These are phyloP conservation scores for Zopfia rhizophila DNA, from an alignment of 2,329 filamentous ascomycete genomes.

Conservation along the genomic window DNA sequence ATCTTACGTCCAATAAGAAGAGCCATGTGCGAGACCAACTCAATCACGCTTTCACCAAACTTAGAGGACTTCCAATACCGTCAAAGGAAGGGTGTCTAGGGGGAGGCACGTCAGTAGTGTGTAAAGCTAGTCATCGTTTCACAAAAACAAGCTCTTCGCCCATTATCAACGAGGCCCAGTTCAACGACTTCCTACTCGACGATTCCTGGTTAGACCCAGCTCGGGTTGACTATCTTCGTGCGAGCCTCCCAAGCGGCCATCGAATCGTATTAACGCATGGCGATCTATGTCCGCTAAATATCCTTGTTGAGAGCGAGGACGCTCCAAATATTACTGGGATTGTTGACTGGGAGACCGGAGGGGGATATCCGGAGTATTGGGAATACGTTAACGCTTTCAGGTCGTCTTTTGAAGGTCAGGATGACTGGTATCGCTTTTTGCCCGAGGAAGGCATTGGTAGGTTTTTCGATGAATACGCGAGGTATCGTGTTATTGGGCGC, in stretches of 20 bases:
- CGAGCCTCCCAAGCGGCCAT: conserved; percentile 10
- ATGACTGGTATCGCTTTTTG: conserved; percentile 12
- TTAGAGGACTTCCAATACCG: conserved; percentile 9
- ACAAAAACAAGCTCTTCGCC: conserved; percentile 5
- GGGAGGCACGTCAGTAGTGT: conserved; percentile 6
- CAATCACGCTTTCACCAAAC: conserved; percentile 5
- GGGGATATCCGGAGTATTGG: conserved; percentile 15
- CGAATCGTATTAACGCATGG: conserved; percentile 14
- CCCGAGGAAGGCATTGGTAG: conserved; percentile 7
- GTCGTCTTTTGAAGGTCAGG: conserved; percentile 5
- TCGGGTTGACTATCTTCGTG: conserved; percentile 10
- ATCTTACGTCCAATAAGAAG: conserved; percentile 8
- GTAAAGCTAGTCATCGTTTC: conserved; percentile 12
- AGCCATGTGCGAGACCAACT: conserved; percentile 12
- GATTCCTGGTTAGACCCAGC: conserved; percentile 10
- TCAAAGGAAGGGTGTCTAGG: conserved; percentile 14
- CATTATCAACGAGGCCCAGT: conserved; percentile 10
- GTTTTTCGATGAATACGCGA: conserved; percentile 14
- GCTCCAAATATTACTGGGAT: conserved; percentile 8
- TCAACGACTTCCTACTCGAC: conserved; percentile 14
- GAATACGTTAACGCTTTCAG: conserved; percentile 15
- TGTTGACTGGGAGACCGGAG: conserved; percentile 13
- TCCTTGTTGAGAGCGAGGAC: conserved; percentile 14
- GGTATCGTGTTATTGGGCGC: conserved; percentile 12
- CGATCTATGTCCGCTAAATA: conserved; percentile 13